Conservation (phyloP, 164 flowering plant genomes). For the Vitis cinerea region DNA sequence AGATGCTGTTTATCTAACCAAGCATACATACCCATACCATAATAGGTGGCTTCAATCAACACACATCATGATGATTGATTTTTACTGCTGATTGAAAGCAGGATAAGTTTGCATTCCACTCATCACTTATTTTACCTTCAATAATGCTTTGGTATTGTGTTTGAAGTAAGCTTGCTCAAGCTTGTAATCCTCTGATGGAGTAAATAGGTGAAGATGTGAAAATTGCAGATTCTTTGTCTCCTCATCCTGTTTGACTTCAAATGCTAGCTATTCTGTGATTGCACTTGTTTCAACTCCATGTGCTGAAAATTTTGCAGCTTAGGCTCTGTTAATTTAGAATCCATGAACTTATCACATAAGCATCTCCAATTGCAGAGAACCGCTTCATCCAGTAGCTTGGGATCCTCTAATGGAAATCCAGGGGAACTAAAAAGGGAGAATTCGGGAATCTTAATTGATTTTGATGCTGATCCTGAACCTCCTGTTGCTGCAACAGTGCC, state of each 20-base stretch:
- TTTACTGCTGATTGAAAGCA: background rate
- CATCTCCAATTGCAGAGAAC: constrained; percentile 61
- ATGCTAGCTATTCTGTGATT: no score
- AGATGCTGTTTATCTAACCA: no score
- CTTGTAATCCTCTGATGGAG: no score
- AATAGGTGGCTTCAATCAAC: no score
- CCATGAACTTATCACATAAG: background rate
- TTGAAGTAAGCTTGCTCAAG: no score
- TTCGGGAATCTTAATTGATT: constrained; percentile 80
- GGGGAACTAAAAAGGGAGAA: constrained; percentile 54
- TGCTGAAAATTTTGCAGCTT: no score
- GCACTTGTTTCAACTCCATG: no score
- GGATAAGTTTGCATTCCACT: background rate
- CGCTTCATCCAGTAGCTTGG: constrained; percentile 84
- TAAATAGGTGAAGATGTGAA: no score
- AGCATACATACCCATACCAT: no score
- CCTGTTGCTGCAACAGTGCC: constrained; percentile 35
- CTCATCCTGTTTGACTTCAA: no score
- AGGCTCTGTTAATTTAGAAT: background rate
- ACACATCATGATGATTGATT: background rate
- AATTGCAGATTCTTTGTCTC: no score
- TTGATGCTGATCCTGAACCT: constrained; percentile 82
- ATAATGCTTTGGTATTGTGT: background rate
- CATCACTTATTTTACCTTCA: background rate
- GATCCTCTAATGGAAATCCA: constrained; percentile 54